These are phyloP conservation scores for Globisporangium middletonii DNA, from an alignment of 352 stramenopile species.

Conservation along the genomic window DNA sequence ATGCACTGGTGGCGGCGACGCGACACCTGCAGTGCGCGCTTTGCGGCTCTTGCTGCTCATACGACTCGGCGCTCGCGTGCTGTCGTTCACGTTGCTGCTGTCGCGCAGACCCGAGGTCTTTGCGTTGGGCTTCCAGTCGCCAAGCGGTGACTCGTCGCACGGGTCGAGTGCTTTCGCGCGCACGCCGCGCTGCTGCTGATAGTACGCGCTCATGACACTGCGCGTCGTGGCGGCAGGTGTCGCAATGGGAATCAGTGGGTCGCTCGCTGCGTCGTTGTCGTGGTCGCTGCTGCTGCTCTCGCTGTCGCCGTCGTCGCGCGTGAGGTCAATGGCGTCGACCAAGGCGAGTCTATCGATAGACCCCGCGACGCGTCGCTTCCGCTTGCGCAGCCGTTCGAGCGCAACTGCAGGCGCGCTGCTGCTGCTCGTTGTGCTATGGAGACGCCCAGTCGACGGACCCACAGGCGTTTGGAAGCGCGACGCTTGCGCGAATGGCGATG, in stretches of 20 bases:
- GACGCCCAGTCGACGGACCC: too few species aligned
- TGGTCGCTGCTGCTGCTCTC: slow-evolving; percentile 7
- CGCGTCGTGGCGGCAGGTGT: background rate
- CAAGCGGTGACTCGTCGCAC: slow-evolving; percentile 9
- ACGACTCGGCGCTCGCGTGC: slow-evolving; percentile 6
- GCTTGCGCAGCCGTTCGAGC: slow-evolving; percentile 25
- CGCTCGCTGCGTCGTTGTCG: background rate
- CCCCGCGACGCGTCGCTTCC: slow-evolving; percentile 28
- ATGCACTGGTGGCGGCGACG: slow-evolving; percentile 1
- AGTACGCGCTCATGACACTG: slow-evolving; percentile 7
- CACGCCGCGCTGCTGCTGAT: slow-evolving; percentile 1
- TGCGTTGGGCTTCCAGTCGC: slow-evolving; percentile 10
- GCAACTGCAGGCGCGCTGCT: background rate
- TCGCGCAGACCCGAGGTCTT: slow-evolving; percentile 12
- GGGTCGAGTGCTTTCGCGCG: slow-evolving; percentile 10
- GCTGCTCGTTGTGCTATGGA: background rate
- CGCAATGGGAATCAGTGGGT: background rate
- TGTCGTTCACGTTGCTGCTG: slow-evolving; percentile 16
- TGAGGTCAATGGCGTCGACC: slow-evolving; percentile 17
- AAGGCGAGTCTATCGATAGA: slow-evolving; percentile 23
- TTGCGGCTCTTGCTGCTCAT: background rate
- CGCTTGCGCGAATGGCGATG: slow-evolving; percentile 6
- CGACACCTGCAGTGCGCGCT: background rate
- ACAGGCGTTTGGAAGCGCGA: slow-evolving; percentile 14
- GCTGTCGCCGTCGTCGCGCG: slow-evolving; percentile 12